Evolutionary conservation across 2,329 filamentous ascomycete genomes (phyloP), one percentile per base, ranked within the genome.

Genomic region (Huntiella moniliformis): DNA sequence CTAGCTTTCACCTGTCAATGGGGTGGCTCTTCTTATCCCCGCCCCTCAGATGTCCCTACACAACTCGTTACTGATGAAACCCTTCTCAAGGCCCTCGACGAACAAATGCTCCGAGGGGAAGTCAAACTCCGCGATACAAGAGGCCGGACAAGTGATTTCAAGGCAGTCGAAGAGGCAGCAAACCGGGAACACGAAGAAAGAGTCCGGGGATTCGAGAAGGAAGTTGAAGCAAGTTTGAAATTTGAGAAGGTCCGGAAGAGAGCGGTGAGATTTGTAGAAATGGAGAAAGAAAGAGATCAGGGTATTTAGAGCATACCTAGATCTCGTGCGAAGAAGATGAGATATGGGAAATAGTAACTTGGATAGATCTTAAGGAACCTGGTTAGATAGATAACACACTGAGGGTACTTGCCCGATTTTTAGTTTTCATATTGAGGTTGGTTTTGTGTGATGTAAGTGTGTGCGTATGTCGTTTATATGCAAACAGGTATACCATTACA

Each of bases 1-100:
- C 58, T 76, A 7, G 54, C 57, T 7, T 75, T 77, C 53, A 63
- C 63, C 36, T 76, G 72, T 57, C 63, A 60, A 45, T 76, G 72
- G 67, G 71, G 71, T 44, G 71, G 67, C 11, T 74, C 74, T 4
- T 63, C 69, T 4, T 22, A 7, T 5, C 35, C 38, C n/a, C 45
- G 51, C 10, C 42, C 48, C 18, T 15, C 17, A 17, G 16, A 11
- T 6, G 40, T 13, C 5, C 8, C 35, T 4, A 35, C 36, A 2
- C 15, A 16, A 18, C 16, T 38, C 13, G 36, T 18, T 68, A 5
- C 6, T 17, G 33, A 45, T 12, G 35, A 42, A 65, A 67, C 1
- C 47, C 63, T 12, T 54, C 68, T 69, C 2, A 57, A 59, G 31
- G 63, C 58, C 45, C 63, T 76, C 4, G 71, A 76, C 53, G 58